Evolutionary conservation across 2,329 filamentous ascomycete genomes (phyloP).

Genomic region (Thyridium curvatum): DNA sequence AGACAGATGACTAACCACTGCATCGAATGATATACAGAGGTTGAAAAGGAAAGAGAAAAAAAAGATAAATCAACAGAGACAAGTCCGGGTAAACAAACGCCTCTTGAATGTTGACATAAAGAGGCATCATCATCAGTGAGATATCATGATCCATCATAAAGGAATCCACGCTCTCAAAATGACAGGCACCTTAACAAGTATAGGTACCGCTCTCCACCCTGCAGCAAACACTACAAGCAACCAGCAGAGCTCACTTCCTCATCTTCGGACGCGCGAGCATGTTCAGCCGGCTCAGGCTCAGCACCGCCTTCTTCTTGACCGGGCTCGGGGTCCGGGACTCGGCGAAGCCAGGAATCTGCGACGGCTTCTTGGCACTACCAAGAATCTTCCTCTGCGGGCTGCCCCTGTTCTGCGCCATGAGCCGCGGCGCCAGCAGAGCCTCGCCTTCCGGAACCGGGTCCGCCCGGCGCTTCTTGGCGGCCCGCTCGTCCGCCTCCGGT

Average conservation of each 20-base stretch:
- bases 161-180: too few species aligned
- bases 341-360: conserved; percentile 3
- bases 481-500: conserved; percentile 38
- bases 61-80: too few species aligned
- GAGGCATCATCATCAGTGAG: too few species aligned
- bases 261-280: conserved; percentile 56
- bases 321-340: conserved; percentile 31
- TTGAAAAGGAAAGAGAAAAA: too few species aligned
- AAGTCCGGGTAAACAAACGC: too few species aligned
- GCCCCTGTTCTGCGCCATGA: conserved; percentile 27
- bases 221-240: too few species aligned
- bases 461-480: conserved; percentile 51
- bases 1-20: too few species aligned
- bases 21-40: too few species aligned
- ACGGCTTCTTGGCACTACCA: conserved; percentile 21
- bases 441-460: conserved; percentile 39
- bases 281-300: conserved; percentile 54
- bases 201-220: too few species aligned
- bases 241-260: conserved; percentile 32
- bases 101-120: too few species aligned
- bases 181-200: too few species aligned
- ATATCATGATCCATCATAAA: too few species aligned
- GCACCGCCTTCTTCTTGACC: conserved; percentile 42
- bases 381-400: conserved; percentile 21
- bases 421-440: conserved; percentile 44